phyloP scores from a whole-genome alignment of 305 asterid species.

The Lippia alba region DNA sequence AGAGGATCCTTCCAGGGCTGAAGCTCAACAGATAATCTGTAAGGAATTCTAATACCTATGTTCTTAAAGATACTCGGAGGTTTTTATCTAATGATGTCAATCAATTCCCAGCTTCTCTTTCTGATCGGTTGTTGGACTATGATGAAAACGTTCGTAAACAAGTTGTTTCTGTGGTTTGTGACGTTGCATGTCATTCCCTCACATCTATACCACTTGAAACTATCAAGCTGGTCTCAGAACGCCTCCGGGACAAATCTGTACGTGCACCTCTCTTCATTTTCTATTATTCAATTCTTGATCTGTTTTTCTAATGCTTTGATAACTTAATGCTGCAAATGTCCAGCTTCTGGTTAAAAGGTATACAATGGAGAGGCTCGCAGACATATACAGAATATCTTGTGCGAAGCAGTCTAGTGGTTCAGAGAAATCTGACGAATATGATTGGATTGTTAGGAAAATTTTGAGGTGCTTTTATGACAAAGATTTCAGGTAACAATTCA shows the following conservation, averaged over 20 bases:
- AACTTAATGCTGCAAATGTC: conserved; percentile 40
- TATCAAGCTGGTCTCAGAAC: conserved; percentile 87
- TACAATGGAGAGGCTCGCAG: conserved; percentile 93
- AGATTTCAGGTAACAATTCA: conserved; percentile 84
- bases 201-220: conserved; percentile 72
- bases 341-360: conserved; percentile 89
- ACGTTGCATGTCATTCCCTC: conserved; percentile 72
- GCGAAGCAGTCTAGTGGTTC: conserved; percentile 46
- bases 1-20: conserved; percentile 74
- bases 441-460: conserved; percentile 90
- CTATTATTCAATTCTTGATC: conserved; percentile 23
- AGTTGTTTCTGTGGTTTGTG: conserved; percentile 89
- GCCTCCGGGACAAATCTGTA: conserved; percentile 97
- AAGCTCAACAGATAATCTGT: conserved; percentile 86
- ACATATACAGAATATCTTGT: conserved; percentile 79
- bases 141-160: conserved; percentile 93
- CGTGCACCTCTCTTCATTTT: conserved; percentile 40
- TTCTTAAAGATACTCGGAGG: conserved; percentile 19
- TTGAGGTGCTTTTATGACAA: conserved; percentile 96
- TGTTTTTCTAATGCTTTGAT: conserved; percentile 30
- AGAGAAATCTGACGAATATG: conserved; percentile 58
- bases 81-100: conserved; percentile 40
- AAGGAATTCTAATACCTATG: conserved; percentile 43
- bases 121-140: conserved; percentile 86
- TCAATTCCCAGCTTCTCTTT: conserved; percentile 74